A percentile compares a stretch with the other conserved stretches of the same genome.
These are phyloP conservation scores for Diaporthe sp. DNA, from an alignment of 2,329 filamentous ascomycete genomes.

Conservation along the genomic window DNA sequence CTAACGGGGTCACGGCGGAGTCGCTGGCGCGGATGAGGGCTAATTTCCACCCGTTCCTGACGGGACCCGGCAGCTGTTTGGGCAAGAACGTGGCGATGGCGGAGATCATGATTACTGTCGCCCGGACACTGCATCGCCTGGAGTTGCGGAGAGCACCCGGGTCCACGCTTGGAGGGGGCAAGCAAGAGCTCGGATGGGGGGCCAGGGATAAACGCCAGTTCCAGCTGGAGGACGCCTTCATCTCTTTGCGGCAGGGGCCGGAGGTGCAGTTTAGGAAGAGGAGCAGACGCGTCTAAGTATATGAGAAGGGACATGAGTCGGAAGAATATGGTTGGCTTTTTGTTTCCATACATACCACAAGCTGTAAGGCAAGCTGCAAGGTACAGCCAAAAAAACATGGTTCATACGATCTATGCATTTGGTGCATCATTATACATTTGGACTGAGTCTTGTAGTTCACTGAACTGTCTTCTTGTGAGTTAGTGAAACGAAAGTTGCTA, in stretches of 20 bases:
- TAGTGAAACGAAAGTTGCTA: too few species aligned
- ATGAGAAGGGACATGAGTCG: not conserved
- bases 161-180: not conserved
- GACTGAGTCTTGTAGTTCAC: too few species aligned
- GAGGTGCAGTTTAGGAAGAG: not conserved
- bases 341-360: too few species aligned
- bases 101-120: not conserved
- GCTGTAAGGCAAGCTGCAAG: too few species aligned
- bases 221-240: not conserved
- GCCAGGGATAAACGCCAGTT: not conserved
- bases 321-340: not conserved
- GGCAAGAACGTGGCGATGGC: not conserved
- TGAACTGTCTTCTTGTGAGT: too few species aligned
- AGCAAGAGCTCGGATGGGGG: not conserved
- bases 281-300: not conserved
- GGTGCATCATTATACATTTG: too few species aligned
- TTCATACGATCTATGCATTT: too few species aligned
- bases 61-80: not conserved
- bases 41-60: not conserved
- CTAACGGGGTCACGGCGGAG: not conserved
- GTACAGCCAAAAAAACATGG: too few species aligned
- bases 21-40: not conserved
- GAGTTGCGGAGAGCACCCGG: not conserved
- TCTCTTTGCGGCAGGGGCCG: not conserved
- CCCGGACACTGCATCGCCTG: not conserved